Conservation (phyloP, 768 basidiomycete species). For the Zangia roseola region DNA sequence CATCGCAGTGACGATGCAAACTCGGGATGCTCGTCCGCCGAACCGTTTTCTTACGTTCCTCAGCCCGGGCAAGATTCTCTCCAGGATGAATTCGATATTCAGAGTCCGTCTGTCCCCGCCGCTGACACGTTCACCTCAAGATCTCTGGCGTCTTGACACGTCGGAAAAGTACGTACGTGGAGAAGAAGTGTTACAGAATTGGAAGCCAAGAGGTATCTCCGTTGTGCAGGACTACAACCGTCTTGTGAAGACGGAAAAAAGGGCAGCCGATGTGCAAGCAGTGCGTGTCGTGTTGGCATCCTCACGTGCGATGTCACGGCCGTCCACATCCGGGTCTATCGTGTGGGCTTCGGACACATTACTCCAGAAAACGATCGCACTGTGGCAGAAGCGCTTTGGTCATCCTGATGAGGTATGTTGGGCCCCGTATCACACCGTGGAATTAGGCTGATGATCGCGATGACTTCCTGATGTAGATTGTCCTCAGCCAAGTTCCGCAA, state of each 20-base stretch:
- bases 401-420: constrained; percentile 66
- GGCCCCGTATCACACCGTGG: constrained; percentile 1
- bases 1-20: constrained; percentile 77
- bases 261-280: constrained; percentile 88
- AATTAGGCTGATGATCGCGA: constrained; percentile 12
- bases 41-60: constrained; percentile 76
- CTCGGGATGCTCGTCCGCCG: constrained; percentile 82
- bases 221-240: constrained; percentile 85
- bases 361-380: constrained; percentile 60
- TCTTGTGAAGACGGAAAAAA: constrained; percentile 66
- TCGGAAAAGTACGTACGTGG: constrained; percentile 93
- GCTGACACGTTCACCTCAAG: constrained; percentile 79
- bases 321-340: constrained; percentile 49
- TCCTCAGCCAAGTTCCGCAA: constrained; percentile 67
- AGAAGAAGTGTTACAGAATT: constrained; percentile 77
- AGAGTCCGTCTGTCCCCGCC: constrained; percentile 78
- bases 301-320: constrained; percentile 43
- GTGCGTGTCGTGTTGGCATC: constrained; percentile 73
- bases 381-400: constrained; percentile 87
- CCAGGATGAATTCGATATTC: constrained; percentile 84
- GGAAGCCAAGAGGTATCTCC: constrained; percentile 87
- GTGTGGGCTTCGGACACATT: constrained; percentile 66
- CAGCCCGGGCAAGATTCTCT: constrained; percentile 70
- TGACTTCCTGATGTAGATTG: constrained; percentile 53
- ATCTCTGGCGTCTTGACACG: constrained; percentile 94